Percentiles rank a stretch among this genome's conserved stretches.
These are phyloP conservation scores for Aureobasidium namibiae DNA, from an alignment of 2,329 filamentous ascomycete genomes.

Conservation along the genomic window DNA sequence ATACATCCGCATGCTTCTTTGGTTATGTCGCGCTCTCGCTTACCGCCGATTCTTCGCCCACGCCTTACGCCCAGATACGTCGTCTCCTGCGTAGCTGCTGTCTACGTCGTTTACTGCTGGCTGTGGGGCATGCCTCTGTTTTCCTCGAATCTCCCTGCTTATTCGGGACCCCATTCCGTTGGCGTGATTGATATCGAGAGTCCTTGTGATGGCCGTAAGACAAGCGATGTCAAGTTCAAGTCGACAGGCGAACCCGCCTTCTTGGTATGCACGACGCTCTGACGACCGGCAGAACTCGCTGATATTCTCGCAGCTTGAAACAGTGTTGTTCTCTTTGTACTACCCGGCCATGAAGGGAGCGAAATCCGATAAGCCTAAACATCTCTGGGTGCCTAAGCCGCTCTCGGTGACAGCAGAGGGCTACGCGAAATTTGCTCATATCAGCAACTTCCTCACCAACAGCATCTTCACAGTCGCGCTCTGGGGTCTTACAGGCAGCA, in stretches of 20 bases:
- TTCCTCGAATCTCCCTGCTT: slow-evolving; percentile 32
- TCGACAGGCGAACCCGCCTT: slow-evolving; percentile 33
- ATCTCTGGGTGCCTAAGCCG: slow-evolving; percentile 38
- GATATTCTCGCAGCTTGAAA: slow-evolving; percentile 25
- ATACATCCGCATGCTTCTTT: neutral
- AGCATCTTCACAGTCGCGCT: slow-evolving; percentile 33
- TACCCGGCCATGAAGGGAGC: slow-evolving; percentile 32
- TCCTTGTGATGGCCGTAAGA: slow-evolving; percentile 27
- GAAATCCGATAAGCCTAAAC: slow-evolving; percentile 21
- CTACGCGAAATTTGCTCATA: slow-evolving; percentile 34
- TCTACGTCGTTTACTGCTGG: slow-evolving; percentile 29
- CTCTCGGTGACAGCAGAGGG: slow-evolving; percentile 35
- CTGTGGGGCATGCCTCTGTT: slow-evolving; percentile 35
- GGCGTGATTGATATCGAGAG: slow-evolving; percentile 37
- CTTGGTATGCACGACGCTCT: slow-evolving; percentile 18
- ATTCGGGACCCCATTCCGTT: slow-evolving; percentile 35
- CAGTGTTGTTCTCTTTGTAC: slow-evolving; percentile 38
- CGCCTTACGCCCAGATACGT: slow-evolving; percentile 18
- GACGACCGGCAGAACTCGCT: neutral
- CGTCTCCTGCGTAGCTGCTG: slow-evolving; percentile 13
- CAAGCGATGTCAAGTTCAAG: slow-evolving; percentile 31
- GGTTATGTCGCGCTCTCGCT: neutral
- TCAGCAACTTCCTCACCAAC: slow-evolving; percentile 30
- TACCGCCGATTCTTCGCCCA: slow-evolving; percentile 15
- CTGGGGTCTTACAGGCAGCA: slow-evolving; percentile 35